Conservation (phyloP, 495 filamentous ascomycete species). For the Podospora sp. region DNA sequence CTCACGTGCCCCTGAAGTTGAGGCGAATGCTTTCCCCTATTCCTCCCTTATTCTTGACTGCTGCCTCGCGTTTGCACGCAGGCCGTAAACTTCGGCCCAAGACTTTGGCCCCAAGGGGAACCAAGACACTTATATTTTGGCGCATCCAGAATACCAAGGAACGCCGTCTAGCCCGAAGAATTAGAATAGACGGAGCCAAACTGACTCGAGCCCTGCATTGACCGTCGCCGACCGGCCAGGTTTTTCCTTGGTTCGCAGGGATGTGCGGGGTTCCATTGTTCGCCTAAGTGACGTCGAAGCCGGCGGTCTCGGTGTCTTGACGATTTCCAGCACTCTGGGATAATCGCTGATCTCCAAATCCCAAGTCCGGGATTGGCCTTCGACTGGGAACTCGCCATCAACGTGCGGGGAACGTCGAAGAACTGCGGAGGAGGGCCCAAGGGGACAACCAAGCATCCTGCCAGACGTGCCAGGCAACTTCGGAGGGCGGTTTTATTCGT, state of each 20-base stretch:
- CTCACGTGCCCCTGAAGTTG: background rate
- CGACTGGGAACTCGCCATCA: background rate
- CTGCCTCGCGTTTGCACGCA: background rate
- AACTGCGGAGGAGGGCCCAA: too few relatives aligned
- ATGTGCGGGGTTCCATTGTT: background rate
- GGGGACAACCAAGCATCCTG: background rate
- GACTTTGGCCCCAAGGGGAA: background rate
- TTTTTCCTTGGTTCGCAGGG: constrained; percentile 3
- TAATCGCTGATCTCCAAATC: background rate
- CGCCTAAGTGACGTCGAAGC: background rate
- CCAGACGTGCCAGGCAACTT: background rate
- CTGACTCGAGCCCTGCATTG: constrained; percentile 4
- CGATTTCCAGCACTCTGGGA: background rate
- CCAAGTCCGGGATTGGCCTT: background rate
- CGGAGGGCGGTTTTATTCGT: background rate
- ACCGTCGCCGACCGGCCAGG: background rate
- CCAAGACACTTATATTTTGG: background rate
- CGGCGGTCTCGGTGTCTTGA: background rate
- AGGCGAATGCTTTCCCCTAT: too few relatives aligned
- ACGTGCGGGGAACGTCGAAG: constrained; percentile 1
- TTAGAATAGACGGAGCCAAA: background rate
- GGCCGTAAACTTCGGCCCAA: too few relatives aligned
- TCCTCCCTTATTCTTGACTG: background rate
- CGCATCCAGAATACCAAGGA: background rate
- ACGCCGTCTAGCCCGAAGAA: background rate